A percentile compares a stretch with the other conserved stretches of the same genome.
phyloP scores from a whole-genome alignment of 1,284 basidiomycete genomes.

The Vanrija pseudolonga region DNA sequence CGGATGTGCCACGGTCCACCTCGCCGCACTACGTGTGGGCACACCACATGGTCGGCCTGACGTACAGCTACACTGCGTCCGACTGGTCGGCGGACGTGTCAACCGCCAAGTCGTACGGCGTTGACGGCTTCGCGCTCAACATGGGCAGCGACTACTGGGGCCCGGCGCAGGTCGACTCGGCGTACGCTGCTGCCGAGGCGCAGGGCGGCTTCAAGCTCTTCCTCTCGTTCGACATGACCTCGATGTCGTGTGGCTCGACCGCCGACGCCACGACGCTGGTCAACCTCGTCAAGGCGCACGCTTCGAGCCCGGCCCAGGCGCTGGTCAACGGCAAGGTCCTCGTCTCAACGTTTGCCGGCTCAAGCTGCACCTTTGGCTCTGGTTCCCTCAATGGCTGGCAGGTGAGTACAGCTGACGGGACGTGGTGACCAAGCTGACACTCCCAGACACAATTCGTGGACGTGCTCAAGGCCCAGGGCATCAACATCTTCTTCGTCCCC shows the following conservation, averaged over 20 bases:
- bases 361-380: constrained; percentile 66
- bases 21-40: constrained; percentile 41
- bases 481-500: constrained; percentile 44
- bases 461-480: constrained; percentile 10
- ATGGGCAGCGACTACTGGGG: constrained; percentile 66
- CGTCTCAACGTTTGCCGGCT: constrained; percentile 72
- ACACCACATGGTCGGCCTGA: constrained; percentile 49
- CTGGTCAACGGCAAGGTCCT: constrained; percentile 57
- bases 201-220: constrained; percentile 65
- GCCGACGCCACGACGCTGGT: constrained; percentile 57
- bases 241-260: constrained; percentile 55
- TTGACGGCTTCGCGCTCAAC: constrained; percentile 65
- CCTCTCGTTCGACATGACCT: constrained; percentile 50
- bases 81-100: constrained; percentile 47
- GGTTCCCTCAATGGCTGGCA: constrained; percentile 26
- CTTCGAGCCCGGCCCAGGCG: constrained; percentile 62
- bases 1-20: constrained; percentile 25
- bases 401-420: no score
- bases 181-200: constrained; percentile 56
- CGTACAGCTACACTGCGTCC: constrained; percentile 39
- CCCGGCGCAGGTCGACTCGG: constrained; percentile 59
- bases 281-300: constrained; percentile 59
- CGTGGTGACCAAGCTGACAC: no score
- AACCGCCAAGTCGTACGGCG: constrained; percentile 44
- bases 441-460: constrained; percentile 20